Evolutionary conservation across 2,329 filamentous ascomycete species (phyloP), one percentile per base, ranked within the genome.

Genomic region (Raffaelea albimanens): DNA sequence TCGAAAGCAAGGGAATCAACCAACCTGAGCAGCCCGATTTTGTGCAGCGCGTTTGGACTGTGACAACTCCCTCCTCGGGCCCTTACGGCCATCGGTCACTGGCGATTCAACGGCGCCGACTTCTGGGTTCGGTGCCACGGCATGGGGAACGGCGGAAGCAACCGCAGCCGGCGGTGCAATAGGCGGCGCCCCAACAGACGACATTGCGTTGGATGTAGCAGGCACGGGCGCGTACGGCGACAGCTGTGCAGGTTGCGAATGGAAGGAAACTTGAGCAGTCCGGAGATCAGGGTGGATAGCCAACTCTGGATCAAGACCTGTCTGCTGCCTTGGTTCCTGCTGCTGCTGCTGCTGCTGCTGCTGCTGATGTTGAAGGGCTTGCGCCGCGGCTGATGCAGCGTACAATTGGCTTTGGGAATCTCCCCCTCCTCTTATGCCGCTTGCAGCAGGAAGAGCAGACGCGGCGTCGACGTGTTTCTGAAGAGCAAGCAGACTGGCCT

Each of bases 1-100:
- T 18, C 8, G 20, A 63, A 62, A 60, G 57, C 60, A 62, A 38
- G 34, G 7, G 34, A 19, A 19, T 38, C 18, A n/a, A 43, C 82
- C 61, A 76, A 96, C 93, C 82, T 98, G 93, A 46, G 93, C 93
- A 57, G 91, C 93, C 63, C 93, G 77, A 62, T 98, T 98, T 63
- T 98, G 93, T 10, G 93, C 93, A 23, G 93, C 93, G 56, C 93
- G 85, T 71, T 97, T 98, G 34, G 89, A 95, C 40, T 90, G 93
- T 22, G 90, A 96, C 51, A 98, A 70, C 67, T 96, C 91, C 46
- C 93, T 79, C 67, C 93, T 79, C 67, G 95, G 95, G 13, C 83
- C 83, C 67, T 93, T 91, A 45, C 83, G 76, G 53, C 82, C 78
- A 53, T 85, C 67, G 55, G 69, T 55, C 4, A 56, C 54, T 14